Base-by-base conservation (phyloP, 306 rosid species). In the Vigna radiata region DNA sequence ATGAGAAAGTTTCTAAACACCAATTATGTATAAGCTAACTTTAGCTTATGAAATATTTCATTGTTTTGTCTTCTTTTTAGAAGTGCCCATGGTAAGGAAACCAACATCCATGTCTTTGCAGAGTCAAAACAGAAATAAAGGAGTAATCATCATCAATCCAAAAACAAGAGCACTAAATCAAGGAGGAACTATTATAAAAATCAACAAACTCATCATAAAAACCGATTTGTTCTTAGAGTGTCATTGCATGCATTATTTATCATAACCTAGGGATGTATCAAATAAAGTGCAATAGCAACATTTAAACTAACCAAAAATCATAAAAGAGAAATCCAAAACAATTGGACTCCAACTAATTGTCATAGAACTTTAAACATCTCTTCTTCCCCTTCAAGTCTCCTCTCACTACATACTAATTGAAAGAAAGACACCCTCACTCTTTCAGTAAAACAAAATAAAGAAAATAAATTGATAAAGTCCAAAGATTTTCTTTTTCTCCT, bases 141-240 rank as follows among this genome's bases (percentile, higher is more conserved):
- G 70, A 56, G 55, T 10, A 43, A 56, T 16, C 18, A 37, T 73
- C 55, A 56, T 29, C 70, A 46, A 73, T 36, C 66, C 55, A 72
- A 80, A 37, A 23, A 55, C 36, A 47, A 54, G 12, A 11, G 9
- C 12, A n/a, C 68, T 3, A 33, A 60, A 60, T 21, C 33, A 60
- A 29, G 64, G 64, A 5, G 39, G 33, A 25, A 25, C 27, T 25
- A 25, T 25, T 29, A 29, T 4, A 59, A 59, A 27, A 60, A 6
- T 14, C 43, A 29, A 60, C 19, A 60, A 14, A 60, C 12, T 27
- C 29, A 27, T 7, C 19, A 0, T 13, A 2, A 4, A 60, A 0
- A 4, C 6, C 0, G 19, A 6, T 5, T 60, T 27, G 18, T 7
- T 2, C 15, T 25, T 13, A n/a, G n/a, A 23, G 11, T 23, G 37